Evolutionary conservation across 2,329 filamentous ascomycete species (phyloP).

Genomic region (Aspergillus piperis): DNA sequence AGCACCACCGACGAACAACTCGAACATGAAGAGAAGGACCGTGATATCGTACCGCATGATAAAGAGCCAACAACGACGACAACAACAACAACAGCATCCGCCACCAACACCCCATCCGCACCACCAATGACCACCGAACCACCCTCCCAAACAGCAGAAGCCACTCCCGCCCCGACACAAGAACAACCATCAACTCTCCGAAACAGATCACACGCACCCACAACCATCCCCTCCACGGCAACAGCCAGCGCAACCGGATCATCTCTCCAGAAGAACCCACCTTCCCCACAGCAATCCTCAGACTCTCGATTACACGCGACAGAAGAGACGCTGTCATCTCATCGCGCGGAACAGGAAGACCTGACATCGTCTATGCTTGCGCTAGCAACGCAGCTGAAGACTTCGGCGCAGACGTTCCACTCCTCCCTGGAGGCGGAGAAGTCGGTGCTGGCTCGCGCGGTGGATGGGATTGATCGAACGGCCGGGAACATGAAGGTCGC

Average conservation of each 20-base stretch:
- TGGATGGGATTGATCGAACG: constrained; percentile 75
- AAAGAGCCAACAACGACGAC: constrained; percentile 13
- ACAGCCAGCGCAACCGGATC: constrained; percentile 19
- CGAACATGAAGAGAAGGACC: constrained; percentile 23
- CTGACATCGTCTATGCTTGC: constrained; percentile 78
- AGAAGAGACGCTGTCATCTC: constrained; percentile 73
- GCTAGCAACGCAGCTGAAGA: constrained; percentile 76
- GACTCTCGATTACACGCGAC: constrained; percentile 45
- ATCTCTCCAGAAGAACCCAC: constrained; percentile 8
- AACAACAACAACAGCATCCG: neutral
- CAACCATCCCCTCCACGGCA: constrained; percentile 16
- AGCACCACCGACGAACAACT: constrained; percentile 12
- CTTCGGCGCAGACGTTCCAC: constrained; percentile 71
- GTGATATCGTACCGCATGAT: neutral
- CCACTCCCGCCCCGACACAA: constrained; percentile 10
- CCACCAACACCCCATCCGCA: neutral
- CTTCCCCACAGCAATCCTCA: constrained; percentile 4
- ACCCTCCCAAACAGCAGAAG: constrained; percentile 3
- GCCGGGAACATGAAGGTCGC: constrained; percentile 75
- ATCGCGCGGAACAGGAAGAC: constrained; percentile 78
- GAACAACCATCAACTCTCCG: constrained; percentile 26
- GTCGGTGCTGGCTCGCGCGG: constrained; percentile 69
- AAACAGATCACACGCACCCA: constrained; percentile 23
- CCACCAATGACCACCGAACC: constrained; percentile 19
- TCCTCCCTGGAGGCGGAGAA: constrained; percentile 72